Evolutionary conservation across 2,329 filamentous ascomycete species (phyloP).

Genomic region (Cladosporium oxysporum): DNA sequence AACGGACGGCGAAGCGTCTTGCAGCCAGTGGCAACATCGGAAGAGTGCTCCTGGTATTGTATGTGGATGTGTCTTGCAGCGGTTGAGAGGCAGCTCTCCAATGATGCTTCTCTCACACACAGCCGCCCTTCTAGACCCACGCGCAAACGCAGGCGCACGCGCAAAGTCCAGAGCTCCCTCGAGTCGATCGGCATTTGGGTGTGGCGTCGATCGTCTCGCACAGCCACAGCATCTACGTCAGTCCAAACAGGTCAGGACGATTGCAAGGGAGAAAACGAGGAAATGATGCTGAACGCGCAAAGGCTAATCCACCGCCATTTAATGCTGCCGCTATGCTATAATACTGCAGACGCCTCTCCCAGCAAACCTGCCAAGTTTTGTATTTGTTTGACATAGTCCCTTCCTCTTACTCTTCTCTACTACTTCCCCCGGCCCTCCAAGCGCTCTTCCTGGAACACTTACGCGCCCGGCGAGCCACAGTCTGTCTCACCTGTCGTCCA

Average conservation of each 20-base stretch:
- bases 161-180: neutral
- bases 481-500: conserved; percentile 9
- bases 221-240: conserved; percentile 5
- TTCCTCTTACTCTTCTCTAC: neutral
- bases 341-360: neutral
- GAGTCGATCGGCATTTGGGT: neutral
- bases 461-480: conserved; percentile 16
- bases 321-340: neutral
- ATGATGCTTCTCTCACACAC: neutral
- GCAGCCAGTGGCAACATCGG: conserved; percentile 7
- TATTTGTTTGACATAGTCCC: neutral
- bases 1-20: conserved; percentile 2
- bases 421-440: neutral
- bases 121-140: conserved; percentile 17
- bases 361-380: conserved; percentile 2
- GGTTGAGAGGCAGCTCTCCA: neutral
- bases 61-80: neutral
- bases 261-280: neutral
- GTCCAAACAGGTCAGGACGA: neutral
- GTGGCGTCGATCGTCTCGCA: neutral
- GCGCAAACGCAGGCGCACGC: neutral
- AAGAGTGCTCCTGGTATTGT: neutral
- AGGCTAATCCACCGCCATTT: conserved; percentile 8
- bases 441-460: conserved; percentile 13
- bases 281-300: neutral